Conservation (phyloP, 2,329 filamentous ascomycete species). For the Claviceps spartinae region DNA sequence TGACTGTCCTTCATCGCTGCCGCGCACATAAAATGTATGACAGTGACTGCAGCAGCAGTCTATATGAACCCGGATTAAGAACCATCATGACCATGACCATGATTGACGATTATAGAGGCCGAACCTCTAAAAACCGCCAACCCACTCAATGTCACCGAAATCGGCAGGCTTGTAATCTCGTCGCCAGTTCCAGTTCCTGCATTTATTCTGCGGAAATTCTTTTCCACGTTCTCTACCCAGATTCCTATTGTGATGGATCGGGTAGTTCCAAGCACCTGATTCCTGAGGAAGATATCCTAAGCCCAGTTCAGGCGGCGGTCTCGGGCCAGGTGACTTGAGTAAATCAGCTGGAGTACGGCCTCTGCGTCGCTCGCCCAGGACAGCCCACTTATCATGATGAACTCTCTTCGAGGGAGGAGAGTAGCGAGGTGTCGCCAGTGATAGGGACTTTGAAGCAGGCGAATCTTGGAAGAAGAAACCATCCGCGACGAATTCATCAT, state of each 20-base stretch:
- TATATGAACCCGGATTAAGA: not conserved
- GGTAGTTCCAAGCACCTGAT: conserved; percentile 34
- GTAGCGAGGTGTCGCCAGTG: conserved; percentile 35
- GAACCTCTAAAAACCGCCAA: conserved; percentile 70
- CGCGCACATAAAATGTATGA: conserved; percentile 7
- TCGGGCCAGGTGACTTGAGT: conserved; percentile 35
- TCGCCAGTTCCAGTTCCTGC: conserved; percentile 48
- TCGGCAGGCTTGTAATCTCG: conserved; percentile 45
- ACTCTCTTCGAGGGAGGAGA: conserved; percentile 53
- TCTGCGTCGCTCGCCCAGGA: conserved; percentile 70
- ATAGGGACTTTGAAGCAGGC: conserved; percentile 23
- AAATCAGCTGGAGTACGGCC: conserved; percentile 41
- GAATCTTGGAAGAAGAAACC: conserved; percentile 64
- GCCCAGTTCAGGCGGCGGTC: conserved; percentile 34
- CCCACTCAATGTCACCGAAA: conserved; percentile 79
- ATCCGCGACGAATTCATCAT: conserved; percentile 53
- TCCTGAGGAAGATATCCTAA: conserved; percentile 35
- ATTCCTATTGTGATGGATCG: conserved; percentile 21
- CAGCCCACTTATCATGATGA: conserved; percentile 73
- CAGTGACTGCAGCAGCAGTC: not conserved
- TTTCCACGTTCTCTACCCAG: conserved; percentile 33
- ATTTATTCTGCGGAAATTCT: conserved; percentile 43
- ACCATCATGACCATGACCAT: conserved; percentile 36
- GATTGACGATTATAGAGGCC: conserved; percentile 39
- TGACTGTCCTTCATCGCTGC: conserved; percentile 14